Base-by-base conservation (phyloP, 805 yeast species). In the Kuraishia molischiana region DNA sequence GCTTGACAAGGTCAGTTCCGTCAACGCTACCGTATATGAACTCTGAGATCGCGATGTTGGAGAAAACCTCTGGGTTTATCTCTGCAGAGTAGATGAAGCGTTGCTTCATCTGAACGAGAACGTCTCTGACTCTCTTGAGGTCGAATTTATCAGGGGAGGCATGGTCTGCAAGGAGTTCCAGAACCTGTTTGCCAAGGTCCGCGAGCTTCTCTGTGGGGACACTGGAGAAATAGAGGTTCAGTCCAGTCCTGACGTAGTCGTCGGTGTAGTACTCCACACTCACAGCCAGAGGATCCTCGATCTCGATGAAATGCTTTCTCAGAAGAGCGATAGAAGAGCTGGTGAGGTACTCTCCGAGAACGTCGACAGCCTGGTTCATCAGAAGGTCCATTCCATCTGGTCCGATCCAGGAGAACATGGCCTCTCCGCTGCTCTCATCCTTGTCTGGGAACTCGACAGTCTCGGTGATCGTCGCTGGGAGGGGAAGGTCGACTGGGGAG, bases 371-470 rank as follows among this genome's bases (percentile, higher is more conserved):
- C 30, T 79, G 65, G 52, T 75, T 77, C 5, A 61, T 62, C 17
- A 77, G 51, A 11, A 64, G 52, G 31, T 80, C 74, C 8, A 58
- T 52, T 29, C 70, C 72, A 11, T 65, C 61, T 6, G 95, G 95
- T 5, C 97, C 97, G 36, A 85, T 67, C 90, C 95, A 89, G 3
- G 83, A 64, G 19, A 92, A 58, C 14, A 69, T 50, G 1, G 85
- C 50, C 49, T 85, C 92, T 28, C 95, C 95, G 57, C 78, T 73
- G 10, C 83, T 67, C 58, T 87, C 97, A 51, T 86, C 95, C 41
- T 75, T 69, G 49, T 92, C 97, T 2, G 97, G 95, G 51, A 92
- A 92, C 41, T 77, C 79, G 19, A 87, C 72, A 3, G 63, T 66
- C 29, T 72, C 66, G 10, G 70, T 58, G 4, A 67, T 52, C 2